Percentiles rank a stretch among this genome's conserved stretches.
Conservation (phyloP, 371 early-diverging fungal species). For the Actinomortierella ambigua region DNA sequence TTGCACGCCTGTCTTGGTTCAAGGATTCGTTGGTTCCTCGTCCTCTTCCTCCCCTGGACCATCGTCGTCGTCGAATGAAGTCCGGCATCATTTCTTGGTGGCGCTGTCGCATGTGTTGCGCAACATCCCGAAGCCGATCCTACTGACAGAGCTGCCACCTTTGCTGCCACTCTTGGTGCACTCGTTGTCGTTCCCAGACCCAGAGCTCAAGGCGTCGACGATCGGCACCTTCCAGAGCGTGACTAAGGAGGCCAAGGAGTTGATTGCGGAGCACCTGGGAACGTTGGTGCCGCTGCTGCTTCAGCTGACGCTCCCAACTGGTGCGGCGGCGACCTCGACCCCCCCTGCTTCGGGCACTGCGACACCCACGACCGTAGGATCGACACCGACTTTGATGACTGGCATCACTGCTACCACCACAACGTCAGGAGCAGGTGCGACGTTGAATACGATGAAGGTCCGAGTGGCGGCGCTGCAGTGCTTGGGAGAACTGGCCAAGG, state of each 20-base stretch:
- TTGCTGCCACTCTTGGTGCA: slow-evolving; percentile 78
- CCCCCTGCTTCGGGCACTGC: neutral
- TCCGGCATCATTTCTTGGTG: slow-evolving; percentile 73
- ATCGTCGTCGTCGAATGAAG: slow-evolving; percentile 47
- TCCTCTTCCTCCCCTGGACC: too few species aligned
- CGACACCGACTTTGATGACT: too few species aligned
- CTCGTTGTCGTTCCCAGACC: slow-evolving; percentile 65
- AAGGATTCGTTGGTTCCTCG: slow-evolving; percentile 73
- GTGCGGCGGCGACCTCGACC: slow-evolving; percentile 7
- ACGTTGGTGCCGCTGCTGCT: slow-evolving; percentile 57
- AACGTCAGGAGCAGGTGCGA: too few species aligned
- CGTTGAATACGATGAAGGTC: slow-evolving; percentile 57
- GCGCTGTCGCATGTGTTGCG: slow-evolving; percentile 82
- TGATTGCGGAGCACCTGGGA: slow-evolving; percentile 64
- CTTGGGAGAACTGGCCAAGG: slow-evolving; percentile 69
- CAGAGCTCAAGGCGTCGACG: slow-evolving; percentile 73
- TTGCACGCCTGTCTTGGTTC: slow-evolving; percentile 71
- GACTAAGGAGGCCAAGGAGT: slow-evolving; percentile 61
- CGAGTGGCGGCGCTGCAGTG: slow-evolving; percentile 78
- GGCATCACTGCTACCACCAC: too few species aligned
- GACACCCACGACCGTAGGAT: too few species aligned
- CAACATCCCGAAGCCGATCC: slow-evolving; percentile 81
- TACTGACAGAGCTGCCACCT: slow-evolving; percentile 72
- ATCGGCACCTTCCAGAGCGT: slow-evolving; percentile 74
- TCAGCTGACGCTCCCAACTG: slow-evolving; percentile 38